Base-by-base conservation (phyloP, 371 early-diverging fungal genomes). In the Fennellomyces sp. region DNA sequence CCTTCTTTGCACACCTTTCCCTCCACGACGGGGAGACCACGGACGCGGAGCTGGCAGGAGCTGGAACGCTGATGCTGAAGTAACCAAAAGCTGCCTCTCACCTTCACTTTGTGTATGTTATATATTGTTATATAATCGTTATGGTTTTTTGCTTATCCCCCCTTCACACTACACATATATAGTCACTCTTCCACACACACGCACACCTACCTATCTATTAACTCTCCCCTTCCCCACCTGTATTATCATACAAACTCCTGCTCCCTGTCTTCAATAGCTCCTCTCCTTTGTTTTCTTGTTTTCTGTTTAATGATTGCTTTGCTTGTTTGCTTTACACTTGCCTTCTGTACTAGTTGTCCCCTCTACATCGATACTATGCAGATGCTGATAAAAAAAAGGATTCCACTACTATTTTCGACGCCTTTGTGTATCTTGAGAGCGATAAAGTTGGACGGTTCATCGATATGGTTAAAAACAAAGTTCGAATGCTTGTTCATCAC, bases 41-140 rank as follows among this genome's bases (percentile, higher is more conserved):
- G 10, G 61, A 58, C 25, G 55, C 65, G 45, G 74, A 74, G 48
- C 51, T 65, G 31, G 17, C 48, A 33, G 71, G 65, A 42, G 66
- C 60, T 45, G 70, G 63, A 26, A 58, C 66, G 28, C 45, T 74
- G 25, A 74, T 68, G 66, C 58, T 70, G 35, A 74, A 74, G 38
- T 73, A 64, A 66, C 2, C 2, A 15, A 35, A n/a, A 23, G n/a
- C 28, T 11, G n/a, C 23, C 23, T 42, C 39, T 28, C 35, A 23
- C 25, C 23, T 36, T 21, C 29, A 29, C 47, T 19, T 41, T 41
- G 41, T 41, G 41, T 41, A 41, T 41, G 41, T 41, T 41, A n/a
- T 41, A 41, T 41, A 8, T 41, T 13, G 12, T n/a, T n/a, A 41
- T 41, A 41, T 41, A 41, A 10, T 41, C 41, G 6, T 17, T 41